Base-by-base conservation (phyloP, 768 basidiomycete species). In the Serendipita vermifera region DNA sequence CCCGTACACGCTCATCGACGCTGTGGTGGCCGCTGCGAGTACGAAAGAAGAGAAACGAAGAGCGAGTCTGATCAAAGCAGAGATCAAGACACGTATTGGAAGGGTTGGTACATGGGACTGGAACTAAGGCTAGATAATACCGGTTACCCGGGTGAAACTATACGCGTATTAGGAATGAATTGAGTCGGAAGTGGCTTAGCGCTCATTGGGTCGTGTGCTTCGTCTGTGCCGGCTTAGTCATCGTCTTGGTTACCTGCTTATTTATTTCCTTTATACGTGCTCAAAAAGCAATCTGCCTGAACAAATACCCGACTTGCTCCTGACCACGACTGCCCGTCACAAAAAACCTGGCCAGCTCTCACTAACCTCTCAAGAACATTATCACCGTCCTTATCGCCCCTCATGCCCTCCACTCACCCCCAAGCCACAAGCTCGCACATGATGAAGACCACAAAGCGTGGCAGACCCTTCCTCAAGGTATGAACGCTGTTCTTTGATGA, bases 361-460 rank as follows among this genome's bases (percentile, higher is more conserved):
- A n/a, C n/a, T n/a, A n/a, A n/a, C n/a, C n/a, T n/a, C n/a, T n/a
- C n/a, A n/a, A n/a, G n/a, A n/a, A n/a, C n/a, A n/a, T n/a, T n/a
- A n/a, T n/a, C n/a, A n/a, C n/a, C n/a, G n/a, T n/a, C n/a, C 33
- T 55, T 39, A 27, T 59, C 60, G 59, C 58, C 54, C 57, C 64
- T 63, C 36, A 74, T 72, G 74, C 62, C 67, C 39, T 62, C 72
- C 3, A 62, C 73, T 55, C 64, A 64, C 67, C 72, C 77, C 29
- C 77, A 77, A 63, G 74, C 79, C 38, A 79, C 78, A 61, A 81
- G 85, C 38, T 89, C 87, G 26, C 92, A 94, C 70, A 88, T 94
- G 87, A 96, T 97, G 92, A 93, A 94, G 80, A 94, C 88, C 13
- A 94, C 92, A 67, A 89, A 90, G 75, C 82, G 92, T 66, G 92